These are phyloP conservation scores for Gonapodya prolifera DNA, from an alignment of 192 early-diverging fungal genomes.

Conservation along the genomic window DNA sequence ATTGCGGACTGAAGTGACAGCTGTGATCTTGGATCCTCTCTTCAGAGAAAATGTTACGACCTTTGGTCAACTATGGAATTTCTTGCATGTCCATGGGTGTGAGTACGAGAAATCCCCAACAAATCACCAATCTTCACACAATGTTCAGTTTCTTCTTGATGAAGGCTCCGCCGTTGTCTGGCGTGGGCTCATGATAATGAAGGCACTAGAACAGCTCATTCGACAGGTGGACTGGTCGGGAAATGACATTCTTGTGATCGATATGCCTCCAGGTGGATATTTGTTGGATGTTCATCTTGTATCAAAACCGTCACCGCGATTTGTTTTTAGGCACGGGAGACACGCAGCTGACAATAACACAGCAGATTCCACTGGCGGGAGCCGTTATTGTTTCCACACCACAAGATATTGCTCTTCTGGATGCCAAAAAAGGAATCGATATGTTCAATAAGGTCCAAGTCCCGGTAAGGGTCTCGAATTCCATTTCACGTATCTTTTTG, in stretches of 20 bases:
- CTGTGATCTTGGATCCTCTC: background rate
- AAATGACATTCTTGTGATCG: slow-evolving; percentile 69
- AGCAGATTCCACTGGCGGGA: slow-evolving; percentile 57
- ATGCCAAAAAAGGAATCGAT: slow-evolving; percentile 62
- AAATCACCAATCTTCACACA: background rate
- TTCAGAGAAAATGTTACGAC: slow-evolving; percentile 41
- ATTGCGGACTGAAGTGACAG: background rate
- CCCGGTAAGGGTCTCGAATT: slow-evolving; percentile 51
- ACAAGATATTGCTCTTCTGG: slow-evolving; percentile 75
- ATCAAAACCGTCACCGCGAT: background rate
- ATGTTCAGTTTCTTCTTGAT: slow-evolving; percentile 46
- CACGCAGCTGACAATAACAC: slow-evolving; percentile 68
- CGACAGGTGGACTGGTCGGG: slow-evolving; percentile 70
- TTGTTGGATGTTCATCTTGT: background rate
- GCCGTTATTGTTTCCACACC: slow-evolving; percentile 82
- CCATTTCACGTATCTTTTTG: too few species aligned
- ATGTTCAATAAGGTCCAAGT: slow-evolving; percentile 77
- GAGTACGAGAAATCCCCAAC: background rate
- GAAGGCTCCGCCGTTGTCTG: slow-evolving; percentile 69
- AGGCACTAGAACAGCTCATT: slow-evolving; percentile 73
- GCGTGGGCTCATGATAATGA: slow-evolving; percentile 93
- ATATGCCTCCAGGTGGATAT: slow-evolving; percentile 59
- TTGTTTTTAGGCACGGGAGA: slow-evolving; percentile 63
- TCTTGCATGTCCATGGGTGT: slow-evolving; percentile 80
- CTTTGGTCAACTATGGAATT: slow-evolving; percentile 73